phyloP scores from a whole-genome alignment of 148 eudicot genomes.

The Silene latifolia region DNA sequence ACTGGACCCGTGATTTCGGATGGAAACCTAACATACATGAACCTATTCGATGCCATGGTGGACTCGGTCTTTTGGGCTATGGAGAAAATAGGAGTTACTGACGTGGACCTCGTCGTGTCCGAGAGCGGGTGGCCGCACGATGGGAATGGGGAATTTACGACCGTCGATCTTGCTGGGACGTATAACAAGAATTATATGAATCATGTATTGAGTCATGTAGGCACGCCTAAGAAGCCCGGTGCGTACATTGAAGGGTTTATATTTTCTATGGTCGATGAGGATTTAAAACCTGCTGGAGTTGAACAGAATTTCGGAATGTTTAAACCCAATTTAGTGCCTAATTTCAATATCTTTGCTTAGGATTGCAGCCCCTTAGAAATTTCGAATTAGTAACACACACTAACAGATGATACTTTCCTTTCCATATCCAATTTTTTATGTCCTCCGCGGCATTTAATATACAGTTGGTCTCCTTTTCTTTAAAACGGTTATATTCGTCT shows the following conservation, averaged over 20 bases:
- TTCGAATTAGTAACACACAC: too few relatives aligned
- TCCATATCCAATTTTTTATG: too few relatives aligned
- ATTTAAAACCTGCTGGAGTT: slow-evolving; percentile 29
- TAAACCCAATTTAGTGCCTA: slow-evolving; percentile 22
- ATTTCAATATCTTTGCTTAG: slow-evolving; percentile 23
- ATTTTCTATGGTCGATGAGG: slow-evolving; percentile 38
- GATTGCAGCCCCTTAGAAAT: not conserved
- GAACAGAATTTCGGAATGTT: slow-evolving; percentile 38
- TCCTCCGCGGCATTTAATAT: too few relatives aligned
- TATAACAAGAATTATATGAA: slow-evolving; percentile 30
- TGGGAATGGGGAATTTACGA: slow-evolving; percentile 32
- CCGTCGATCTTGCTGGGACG: slow-evolving; percentile 29
- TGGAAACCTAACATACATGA: slow-evolving; percentile 27
- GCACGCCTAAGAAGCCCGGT: slow-evolving; percentile 37
- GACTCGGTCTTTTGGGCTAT: slow-evolving; percentile 37
- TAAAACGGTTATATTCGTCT: too few relatives aligned
- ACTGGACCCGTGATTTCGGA: slow-evolving; percentile 25
- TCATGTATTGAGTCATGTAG: slow-evolving; percentile 6
- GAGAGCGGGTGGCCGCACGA: slow-evolving; percentile 44
- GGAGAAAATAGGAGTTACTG: slow-evolving; percentile 24
- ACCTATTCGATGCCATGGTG: slow-evolving; percentile 43
- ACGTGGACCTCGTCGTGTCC: slow-evolving; percentile 28
- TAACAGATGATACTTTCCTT: too few relatives aligned
- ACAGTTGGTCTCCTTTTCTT: too few relatives aligned
- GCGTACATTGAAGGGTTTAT: slow-evolving; percentile 21